phyloP scores from a whole-genome alignment of 1,284 basidiomycete species.

The Vanrija pseudolonga region DNA sequence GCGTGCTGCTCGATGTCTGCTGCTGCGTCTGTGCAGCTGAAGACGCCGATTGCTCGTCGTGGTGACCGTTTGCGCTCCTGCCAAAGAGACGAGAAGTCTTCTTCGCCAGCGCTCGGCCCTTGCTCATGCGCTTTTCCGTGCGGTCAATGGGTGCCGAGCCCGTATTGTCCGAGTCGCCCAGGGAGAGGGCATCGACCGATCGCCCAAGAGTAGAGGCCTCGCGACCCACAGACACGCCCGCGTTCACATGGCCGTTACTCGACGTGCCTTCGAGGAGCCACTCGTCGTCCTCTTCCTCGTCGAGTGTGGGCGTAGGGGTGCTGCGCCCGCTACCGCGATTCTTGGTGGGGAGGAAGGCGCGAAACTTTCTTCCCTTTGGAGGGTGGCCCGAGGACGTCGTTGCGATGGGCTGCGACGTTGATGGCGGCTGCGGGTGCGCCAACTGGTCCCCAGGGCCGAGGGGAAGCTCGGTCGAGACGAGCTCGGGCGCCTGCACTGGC shows the following conservation, averaged over 20 bases:
- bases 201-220: conserved; percentile 12
- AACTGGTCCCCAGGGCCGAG: too few species aligned
- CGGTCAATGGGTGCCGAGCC: conserved; percentile 10
- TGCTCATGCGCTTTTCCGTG: conserved; percentile 20
- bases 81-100: conserved; percentile 44
- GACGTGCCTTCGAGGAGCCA: conserved; percentile 35
- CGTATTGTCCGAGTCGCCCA: conserved; percentile 5
- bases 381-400: too few species aligned
- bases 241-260: conserved; percentile 13
- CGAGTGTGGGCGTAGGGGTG: background rate
- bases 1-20: background rate
- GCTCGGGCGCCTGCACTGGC: too few species aligned
- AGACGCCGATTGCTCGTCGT: conserved; percentile 2
- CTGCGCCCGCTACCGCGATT: too few species aligned
- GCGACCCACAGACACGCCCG: conserved; percentile 14
- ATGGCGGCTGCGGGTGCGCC: too few species aligned
- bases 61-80: conserved; percentile 13
- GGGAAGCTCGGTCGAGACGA: too few species aligned
- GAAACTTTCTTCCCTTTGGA: too few species aligned
- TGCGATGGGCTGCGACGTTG: too few species aligned
- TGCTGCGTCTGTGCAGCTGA: background rate
- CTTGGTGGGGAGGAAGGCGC: too few species aligned
- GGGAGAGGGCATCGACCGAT: conserved; percentile 12
- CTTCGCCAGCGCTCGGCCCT: conserved; percentile 35
- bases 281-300: conserved; percentile 34